Percentiles rank a stretch among this genome's conserved stretches.
These are phyloP conservation scores for Cordyceps javanica DNA, from an alignment of 2,329 filamentous ascomycete genomes.

Conservation along the genomic window DNA sequence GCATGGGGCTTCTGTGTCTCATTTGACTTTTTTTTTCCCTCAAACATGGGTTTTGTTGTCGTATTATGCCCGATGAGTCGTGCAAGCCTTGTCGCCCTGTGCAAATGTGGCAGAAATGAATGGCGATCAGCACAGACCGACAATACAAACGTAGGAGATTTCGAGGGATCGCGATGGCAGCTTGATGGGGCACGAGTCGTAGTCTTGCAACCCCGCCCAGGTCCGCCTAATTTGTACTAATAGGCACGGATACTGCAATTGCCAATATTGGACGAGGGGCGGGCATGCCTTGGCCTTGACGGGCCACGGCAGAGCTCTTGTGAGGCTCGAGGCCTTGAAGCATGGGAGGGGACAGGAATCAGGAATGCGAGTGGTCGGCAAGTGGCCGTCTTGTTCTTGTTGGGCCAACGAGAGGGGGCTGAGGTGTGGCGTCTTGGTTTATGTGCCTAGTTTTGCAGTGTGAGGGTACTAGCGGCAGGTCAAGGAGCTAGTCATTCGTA, in stretches of 20 bases:
- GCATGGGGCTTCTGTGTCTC: not conserved
- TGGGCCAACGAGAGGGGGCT: not conserved
- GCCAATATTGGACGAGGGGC: not conserved
- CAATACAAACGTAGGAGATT: no score
- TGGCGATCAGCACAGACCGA: not conserved
- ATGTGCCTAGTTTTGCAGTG: not conserved
- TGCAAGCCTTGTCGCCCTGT: not conserved
- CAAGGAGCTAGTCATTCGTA: not conserved
- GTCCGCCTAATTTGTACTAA: not conserved
- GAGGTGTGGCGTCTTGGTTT: constrained; percentile 7
- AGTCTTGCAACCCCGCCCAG: not conserved
- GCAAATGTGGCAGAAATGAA: not conserved
- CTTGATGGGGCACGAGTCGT: not conserved
- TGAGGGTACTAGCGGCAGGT: not conserved
- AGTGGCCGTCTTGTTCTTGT: not conserved
- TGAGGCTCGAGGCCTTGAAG: not conserved
- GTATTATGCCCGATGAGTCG: not conserved
- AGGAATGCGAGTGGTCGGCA: not conserved
- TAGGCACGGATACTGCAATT: not conserved
- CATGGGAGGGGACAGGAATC: no score
- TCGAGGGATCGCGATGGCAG: not conserved
- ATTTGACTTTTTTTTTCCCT: not conserved
- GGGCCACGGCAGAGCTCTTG: not conserved
- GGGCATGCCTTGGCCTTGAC: not conserved
- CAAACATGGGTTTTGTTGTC: not conserved